These are phyloP conservation scores for Huntiella abstrusa DNA, from an alignment of 2,329 filamentous ascomycete species.

Conservation along the genomic window DNA sequence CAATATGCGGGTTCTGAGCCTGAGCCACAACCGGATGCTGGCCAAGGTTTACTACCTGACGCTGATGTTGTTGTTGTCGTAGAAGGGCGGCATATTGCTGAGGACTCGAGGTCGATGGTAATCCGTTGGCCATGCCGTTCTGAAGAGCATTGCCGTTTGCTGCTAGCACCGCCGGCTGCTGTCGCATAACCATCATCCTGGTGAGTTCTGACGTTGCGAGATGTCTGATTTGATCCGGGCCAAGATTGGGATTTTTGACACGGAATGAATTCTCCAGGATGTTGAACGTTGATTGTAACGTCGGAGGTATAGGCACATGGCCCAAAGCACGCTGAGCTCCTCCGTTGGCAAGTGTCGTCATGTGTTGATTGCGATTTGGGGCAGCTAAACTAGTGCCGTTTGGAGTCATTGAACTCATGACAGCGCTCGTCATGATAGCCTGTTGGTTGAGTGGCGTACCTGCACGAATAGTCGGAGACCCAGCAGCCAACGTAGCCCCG, in stretches of 20 bases:
- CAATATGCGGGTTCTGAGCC: slow-evolving; percentile 1
- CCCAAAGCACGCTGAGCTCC: slow-evolving; percentile 13
- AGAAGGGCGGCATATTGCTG: slow-evolving; percentile 42
- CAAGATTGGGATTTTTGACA: slow-evolving; percentile 30
- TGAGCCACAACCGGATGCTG: slow-evolving; percentile 12
- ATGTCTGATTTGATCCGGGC: slow-evolving; percentile 29
- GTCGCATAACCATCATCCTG: slow-evolving; percentile 28
- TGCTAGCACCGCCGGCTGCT: slow-evolving; percentile 20
- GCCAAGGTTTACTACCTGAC: slow-evolving; percentile 11
- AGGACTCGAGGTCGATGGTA: slow-evolving; percentile 30
- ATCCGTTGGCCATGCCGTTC: slow-evolving; percentile 30
- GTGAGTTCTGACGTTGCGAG: slow-evolving; percentile 33
- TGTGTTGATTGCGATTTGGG: slow-evolving; percentile 7
- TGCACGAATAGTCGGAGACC: slow-evolving; percentile 11
- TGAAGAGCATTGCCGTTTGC: slow-evolving; percentile 32
- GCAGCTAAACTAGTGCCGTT: slow-evolving; percentile 10
- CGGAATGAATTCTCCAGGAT: slow-evolving; percentile 34
- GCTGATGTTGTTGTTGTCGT: slow-evolving; percentile 29
- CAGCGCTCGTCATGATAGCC: slow-evolving; percentile 5
- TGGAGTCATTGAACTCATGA: slow-evolving; percentile 7
- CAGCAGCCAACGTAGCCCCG: slow-evolving; percentile 22
- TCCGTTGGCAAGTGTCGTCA: neutral
- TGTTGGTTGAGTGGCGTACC: slow-evolving; percentile 8
- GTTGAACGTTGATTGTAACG: slow-evolving; percentile 16
- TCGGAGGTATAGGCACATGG: slow-evolving; percentile 6